Percentiles rank a stretch among this genome's conserved stretches.
These are phyloP conservation scores for Nigrospora sphaerica DNA, from an alignment of 2,329 filamentous ascomycete species.

Conservation along the genomic window DNA sequence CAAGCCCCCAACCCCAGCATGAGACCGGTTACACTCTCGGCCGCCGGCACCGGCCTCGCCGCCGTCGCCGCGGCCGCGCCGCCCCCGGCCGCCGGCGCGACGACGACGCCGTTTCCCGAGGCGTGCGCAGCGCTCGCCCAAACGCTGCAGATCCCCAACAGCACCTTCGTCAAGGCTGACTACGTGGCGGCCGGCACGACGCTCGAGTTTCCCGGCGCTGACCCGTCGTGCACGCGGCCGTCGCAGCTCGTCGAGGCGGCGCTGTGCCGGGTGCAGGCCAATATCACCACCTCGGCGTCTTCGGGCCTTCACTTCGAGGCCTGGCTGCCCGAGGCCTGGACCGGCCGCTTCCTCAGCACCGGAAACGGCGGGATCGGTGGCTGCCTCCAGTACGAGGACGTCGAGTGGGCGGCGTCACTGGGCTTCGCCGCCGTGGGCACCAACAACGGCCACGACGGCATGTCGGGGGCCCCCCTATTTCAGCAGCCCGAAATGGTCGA, in stretches of 20 bases:
- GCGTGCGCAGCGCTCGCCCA: background rate
- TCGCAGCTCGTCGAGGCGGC: constrained; percentile 9
- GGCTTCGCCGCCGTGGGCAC: constrained; percentile 4
- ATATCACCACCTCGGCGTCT: constrained; percentile 17
- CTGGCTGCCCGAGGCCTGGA: constrained; percentile 40
- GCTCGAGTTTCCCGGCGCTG: constrained; percentile 1
- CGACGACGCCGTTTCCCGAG: background rate
- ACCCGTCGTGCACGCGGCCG: constrained; percentile 19
- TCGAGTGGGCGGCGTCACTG: constrained; percentile 31
- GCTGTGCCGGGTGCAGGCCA: constrained; percentile 18
- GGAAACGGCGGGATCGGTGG: constrained; percentile 5
- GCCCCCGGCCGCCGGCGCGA: background rate
- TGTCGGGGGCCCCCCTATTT: constrained; percentile 1
- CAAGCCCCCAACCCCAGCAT: background rate
- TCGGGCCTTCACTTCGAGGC: constrained; percentile 30
- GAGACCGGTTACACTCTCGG: background rate
- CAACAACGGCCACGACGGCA: constrained; percentile 6
- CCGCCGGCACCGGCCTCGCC: background rate
- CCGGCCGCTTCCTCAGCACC: constrained; percentile 34
- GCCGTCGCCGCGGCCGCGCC: background rate
- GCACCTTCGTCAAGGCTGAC: background rate
- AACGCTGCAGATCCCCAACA: background rate
- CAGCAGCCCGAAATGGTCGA: constrained; percentile 3
- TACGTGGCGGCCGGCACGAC: constrained; percentile 1
- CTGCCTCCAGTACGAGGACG: constrained; percentile 20